Percentiles rank a stretch among this genome's conserved stretches.
phyloP scores from a whole-genome alignment of 2,329 filamentous ascomycete species.

The Aspergillus tanneri region DNA sequence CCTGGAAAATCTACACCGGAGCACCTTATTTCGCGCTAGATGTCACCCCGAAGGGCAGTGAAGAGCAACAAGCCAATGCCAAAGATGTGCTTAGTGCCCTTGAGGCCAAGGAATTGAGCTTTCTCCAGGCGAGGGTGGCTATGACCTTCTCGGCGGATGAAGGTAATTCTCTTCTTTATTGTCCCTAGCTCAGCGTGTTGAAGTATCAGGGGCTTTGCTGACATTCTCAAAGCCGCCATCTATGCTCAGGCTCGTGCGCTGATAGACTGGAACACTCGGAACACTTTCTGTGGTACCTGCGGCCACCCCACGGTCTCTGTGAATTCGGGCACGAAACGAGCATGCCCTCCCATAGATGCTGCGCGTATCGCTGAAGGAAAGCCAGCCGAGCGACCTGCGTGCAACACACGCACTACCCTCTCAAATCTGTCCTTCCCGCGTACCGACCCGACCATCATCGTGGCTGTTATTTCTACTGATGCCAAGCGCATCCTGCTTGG shows the following conservation, averaged over 20 bases:
- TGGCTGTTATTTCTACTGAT: constrained; percentile 81
- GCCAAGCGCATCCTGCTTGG: constrained; percentile 78
- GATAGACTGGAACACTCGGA: constrained; percentile 90
- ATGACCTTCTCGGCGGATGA: constrained; percentile 61
- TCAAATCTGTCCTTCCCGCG: constrained; percentile 91
- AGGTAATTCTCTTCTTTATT: constrained; percentile 47
- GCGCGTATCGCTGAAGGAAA: constrained; percentile 32
- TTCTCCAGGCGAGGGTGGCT: constrained; percentile 65
- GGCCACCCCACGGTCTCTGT: constrained; percentile 70
- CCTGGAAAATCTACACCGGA: constrained; percentile 66
- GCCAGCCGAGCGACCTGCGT: constrained; percentile 58
- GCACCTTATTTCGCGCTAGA: constrained; percentile 88
- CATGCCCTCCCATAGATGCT: constrained; percentile 46
- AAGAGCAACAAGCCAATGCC: constrained; percentile 57
- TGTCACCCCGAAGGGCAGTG: constrained; percentile 68
- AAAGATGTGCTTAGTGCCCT: constrained; percentile 59
- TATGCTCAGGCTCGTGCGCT: constrained; percentile 86
- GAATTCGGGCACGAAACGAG: constrained; percentile 47
- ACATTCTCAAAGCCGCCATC: constrained; percentile 66
- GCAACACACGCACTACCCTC: constrained; percentile 77
- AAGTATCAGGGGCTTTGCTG: not conserved
- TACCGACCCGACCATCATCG: constrained; percentile 93
- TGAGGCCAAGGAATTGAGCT: constrained; percentile 62
- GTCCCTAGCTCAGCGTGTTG: not conserved
- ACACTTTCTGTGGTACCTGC: constrained; percentile 88